Evolutionary conservation across 78 protist genomes (phyloP), one percentile per base, ranked within the genome.

Genomic region (Dictyostelium capitatum): DNA sequence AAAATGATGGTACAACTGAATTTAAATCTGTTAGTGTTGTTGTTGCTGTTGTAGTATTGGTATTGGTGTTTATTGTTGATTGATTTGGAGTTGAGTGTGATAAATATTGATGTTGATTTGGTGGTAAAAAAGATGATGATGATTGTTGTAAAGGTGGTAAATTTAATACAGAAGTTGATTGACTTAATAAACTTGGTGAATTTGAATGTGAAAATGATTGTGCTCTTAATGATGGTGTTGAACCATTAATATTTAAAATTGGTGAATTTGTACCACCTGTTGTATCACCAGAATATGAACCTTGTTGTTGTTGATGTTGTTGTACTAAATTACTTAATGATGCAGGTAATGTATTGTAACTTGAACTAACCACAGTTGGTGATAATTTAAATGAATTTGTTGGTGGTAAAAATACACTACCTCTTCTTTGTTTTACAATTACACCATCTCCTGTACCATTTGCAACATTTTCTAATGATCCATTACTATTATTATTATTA

Each of bases 341-440:
- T 67, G 75, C 75, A 15, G 75, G 75, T 32, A 67, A 67, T 67
- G 75, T 67, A 67, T 67, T 67, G 30, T 67, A 67, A 17, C 75
- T 67, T 32, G 75, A 67, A 32, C 75, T 67, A 67, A 67, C 75
- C 0, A 67, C 75, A 67, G 30, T 25, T 67, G 75, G 75, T 32
- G 50, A 32, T 67, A 67, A 32, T 32, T 67, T 67, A 14, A 67
- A 67, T 15, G 75, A 41, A 67, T 67, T 67, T 32, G 83, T 79
- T 25, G 83, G 83, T 56, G 83, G 83, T 37, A 79, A 37, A 20
- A 79, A 79, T 15, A 79, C 83, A 79, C 83, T 79, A 56, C 46
- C 30, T 43, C 83, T 37, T 54, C 83, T 51, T 54, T 23, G 70
- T 28, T 56, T 79, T 5, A n/a, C 37, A 6, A 23, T 32, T 14